phyloP scores from a whole-genome alignment of 2,329 filamentous ascomycete species.

The Paradendryphiella salina region DNA sequence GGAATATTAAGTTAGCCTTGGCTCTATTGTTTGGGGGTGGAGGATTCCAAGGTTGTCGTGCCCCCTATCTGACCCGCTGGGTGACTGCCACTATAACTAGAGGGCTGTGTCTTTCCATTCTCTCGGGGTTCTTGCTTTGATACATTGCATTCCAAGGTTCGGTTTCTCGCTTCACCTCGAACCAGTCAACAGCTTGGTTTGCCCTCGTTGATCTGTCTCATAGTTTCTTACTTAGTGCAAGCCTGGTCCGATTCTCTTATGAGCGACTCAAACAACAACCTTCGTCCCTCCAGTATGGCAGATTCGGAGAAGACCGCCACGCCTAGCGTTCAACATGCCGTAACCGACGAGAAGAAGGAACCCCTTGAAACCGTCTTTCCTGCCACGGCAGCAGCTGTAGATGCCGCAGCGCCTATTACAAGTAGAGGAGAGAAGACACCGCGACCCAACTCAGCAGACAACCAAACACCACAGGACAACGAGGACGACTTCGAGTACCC shows the following conservation, averaged over 20 bases:
- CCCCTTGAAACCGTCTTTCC: slow-evolving; percentile 28
- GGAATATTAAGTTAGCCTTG: neutral
- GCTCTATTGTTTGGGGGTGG: neutral
- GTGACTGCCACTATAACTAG: neutral
- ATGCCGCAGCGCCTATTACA: slow-evolving; percentile 17
- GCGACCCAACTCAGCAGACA: slow-evolving; percentile 25
- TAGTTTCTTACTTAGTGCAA: neutral
- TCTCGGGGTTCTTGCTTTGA: neutral
- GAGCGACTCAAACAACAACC: slow-evolving; percentile 30
- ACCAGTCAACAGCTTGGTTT: neutral
- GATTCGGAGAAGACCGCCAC: slow-evolving; percentile 41
- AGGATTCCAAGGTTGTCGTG: neutral
- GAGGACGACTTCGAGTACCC: slow-evolving; percentile 44
- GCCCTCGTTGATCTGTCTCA: neutral
- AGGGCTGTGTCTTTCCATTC: neutral
- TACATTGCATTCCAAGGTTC: neutral
- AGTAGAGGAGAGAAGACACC: slow-evolving; percentile 12
- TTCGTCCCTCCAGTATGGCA: slow-evolving; percentile 37
- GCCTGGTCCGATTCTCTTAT: slow-evolving; percentile 12
- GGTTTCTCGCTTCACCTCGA: neutral
- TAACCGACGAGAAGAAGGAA: slow-evolving; percentile 34
- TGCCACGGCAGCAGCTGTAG: slow-evolving; percentile 25
- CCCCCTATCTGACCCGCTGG: neutral
- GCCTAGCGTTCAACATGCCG: slow-evolving; percentile 29
- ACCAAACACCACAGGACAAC: slow-evolving; percentile 19